phyloP scores from a whole-genome alignment of 2,329 filamentous ascomycete genomes.

The Didymella lethalis region DNA sequence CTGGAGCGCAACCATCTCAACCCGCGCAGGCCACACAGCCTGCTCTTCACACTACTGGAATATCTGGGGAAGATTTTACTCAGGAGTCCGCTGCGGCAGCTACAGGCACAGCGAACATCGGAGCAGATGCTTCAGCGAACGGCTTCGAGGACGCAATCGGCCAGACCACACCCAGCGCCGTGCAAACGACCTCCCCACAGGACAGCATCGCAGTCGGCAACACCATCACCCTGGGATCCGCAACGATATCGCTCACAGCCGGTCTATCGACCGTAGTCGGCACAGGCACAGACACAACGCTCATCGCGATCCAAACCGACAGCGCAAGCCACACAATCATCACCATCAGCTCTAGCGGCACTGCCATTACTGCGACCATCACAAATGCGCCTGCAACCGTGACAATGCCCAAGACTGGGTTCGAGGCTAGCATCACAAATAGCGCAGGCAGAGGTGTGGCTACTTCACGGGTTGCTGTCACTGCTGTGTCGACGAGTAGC shows the following conservation, averaged over 20 bases:
- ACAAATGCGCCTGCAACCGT: conserved; percentile 30
- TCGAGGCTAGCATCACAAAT: conserved; percentile 33
- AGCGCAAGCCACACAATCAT: conserved; percentile 36
- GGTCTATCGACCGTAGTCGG: conserved; percentile 41
- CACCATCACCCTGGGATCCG: conserved; percentile 29
- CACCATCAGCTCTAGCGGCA: conserved; percentile 39
- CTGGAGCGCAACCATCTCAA: conserved; percentile 18
- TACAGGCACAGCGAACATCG: background rate
- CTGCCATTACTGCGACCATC: conserved; percentile 37
- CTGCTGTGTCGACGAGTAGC: conserved; percentile 4
- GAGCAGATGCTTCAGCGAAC: background rate
- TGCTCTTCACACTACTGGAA: conserved; percentile 1
- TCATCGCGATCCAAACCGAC: conserved; percentile 37
- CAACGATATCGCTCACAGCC: conserved; percentile 35
- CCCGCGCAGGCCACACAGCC: conserved; percentile 18
- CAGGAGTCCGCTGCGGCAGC: background rate
- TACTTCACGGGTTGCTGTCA: background rate
- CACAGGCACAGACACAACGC: conserved; percentile 28
- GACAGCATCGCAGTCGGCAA: conserved; percentile 14
- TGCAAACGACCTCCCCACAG: conserved; percentile 1
- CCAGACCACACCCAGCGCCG: background rate
- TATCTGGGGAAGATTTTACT: background rate
- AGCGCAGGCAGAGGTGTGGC: conserved; percentile 8
- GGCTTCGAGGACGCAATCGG: background rate
- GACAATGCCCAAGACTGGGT: conserved; percentile 31